Conservation (phyloP, 2,329 filamentous ascomycete species). For the Colletotrichum zoysiae region DNA sequence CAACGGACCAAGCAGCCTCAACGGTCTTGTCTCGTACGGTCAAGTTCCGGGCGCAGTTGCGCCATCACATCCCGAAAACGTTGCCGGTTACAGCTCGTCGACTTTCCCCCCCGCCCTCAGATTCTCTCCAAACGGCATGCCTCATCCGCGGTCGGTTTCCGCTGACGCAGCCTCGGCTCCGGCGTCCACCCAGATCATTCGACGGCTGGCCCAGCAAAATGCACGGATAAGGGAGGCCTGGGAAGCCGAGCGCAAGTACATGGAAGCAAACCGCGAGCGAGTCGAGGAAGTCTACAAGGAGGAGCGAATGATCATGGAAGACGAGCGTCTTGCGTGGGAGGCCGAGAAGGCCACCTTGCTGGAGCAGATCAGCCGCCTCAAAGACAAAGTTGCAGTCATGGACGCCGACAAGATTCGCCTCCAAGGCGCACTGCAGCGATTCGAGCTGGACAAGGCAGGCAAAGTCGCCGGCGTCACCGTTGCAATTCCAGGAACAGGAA, state of each 20-base stretch:
- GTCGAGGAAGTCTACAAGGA: slow-evolving; percentile 69
- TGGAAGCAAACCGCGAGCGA: slow-evolving; percentile 66
- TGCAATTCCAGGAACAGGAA: slow-evolving; percentile 38
- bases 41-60: slow-evolving; percentile 41
- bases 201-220: slow-evolving; percentile 58
- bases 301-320: slow-evolving; percentile 66
- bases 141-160: slow-evolving; percentile 48
- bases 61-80: slow-evolving; percentile 25
- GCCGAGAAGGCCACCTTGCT: slow-evolving; percentile 58
- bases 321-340: slow-evolving; percentile 62
- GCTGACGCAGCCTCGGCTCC: slow-evolving; percentile 46
- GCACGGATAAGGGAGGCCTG: slow-evolving; percentile 61
- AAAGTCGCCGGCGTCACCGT: slow-evolving; percentile 42
- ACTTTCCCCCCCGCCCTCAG: slow-evolving; percentile 37
- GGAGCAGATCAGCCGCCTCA: slow-evolving; percentile 57
- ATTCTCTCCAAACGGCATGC: slow-evolving; percentile 47
- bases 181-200: slow-evolving; percentile 52
- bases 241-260: slow-evolving; percentile 66
- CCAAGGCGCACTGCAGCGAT: slow-evolving; percentile 36
- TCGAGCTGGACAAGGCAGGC: slow-evolving; percentile 41
- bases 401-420: slow-evolving; percentile 52
- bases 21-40: slow-evolving; percentile 17
- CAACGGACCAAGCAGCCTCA: slow-evolving; percentile 15
- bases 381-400: slow-evolving; percentile 53
- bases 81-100: slow-evolving; percentile 19